phyloP scores from a whole-genome alignment of 441 rosid genomes.

The Mallotus repandus region DNA sequence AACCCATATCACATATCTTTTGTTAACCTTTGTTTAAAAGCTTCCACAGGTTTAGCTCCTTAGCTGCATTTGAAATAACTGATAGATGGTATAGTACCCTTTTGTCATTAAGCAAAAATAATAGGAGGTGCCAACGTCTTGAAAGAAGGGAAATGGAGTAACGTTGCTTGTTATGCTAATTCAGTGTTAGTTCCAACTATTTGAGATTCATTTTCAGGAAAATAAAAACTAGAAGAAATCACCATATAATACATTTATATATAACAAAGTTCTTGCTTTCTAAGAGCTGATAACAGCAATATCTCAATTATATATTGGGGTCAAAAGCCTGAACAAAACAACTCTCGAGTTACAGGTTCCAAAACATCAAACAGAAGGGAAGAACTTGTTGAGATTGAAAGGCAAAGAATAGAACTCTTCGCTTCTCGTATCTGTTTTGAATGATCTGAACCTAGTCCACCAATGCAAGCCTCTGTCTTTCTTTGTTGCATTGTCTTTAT shows the following conservation, averaged over 20 bases:
- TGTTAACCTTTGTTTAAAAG: not conserved
- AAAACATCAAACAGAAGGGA: slow-evolving; percentile 72
- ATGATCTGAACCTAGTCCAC: slow-evolving; percentile 88
- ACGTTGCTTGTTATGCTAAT: not conserved
- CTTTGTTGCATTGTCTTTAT: slow-evolving; percentile 55
- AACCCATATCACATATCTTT: too few relatives aligned
- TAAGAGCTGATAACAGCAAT: not conserved
- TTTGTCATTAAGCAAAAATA: too few relatives aligned
- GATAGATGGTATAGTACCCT: too few relatives aligned
- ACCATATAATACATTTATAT: slow-evolving; percentile 9
- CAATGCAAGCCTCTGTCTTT: slow-evolving; percentile 91
- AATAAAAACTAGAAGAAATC: not conserved
- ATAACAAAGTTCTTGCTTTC: slow-evolving; percentile 5
- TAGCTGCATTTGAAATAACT: not conserved
- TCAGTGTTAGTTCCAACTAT: not conserved
- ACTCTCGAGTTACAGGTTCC: not conserved
- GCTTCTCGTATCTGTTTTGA: slow-evolving; percentile 69
- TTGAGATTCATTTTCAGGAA: too few relatives aligned
- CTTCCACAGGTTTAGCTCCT: not conserved
- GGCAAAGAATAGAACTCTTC: slow-evolving; percentile 93
- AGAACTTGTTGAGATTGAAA: slow-evolving; percentile 85
- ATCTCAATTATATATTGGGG: too few relatives aligned
- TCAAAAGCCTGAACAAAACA: slow-evolving; percentile 5
- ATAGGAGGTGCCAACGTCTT: too few relatives aligned
- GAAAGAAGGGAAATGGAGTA: not conserved